phyloP scores from a whole-genome alignment of 164 flowering plant species.

The Pachysandra terminalis region DNA sequence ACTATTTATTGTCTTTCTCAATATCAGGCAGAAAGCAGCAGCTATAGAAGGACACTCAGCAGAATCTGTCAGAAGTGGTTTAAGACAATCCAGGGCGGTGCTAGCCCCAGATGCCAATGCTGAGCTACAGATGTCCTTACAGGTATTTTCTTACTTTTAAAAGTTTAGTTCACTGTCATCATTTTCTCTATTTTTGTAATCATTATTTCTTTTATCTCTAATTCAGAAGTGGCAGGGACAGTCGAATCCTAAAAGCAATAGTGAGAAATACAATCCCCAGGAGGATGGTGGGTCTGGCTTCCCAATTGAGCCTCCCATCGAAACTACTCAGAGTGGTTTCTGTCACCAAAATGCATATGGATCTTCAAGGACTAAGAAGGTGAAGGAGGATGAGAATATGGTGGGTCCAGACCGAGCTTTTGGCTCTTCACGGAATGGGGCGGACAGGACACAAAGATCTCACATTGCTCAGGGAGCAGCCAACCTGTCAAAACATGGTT shows the following conservation, averaged over 20 bases:
- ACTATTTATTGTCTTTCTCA: background rate
- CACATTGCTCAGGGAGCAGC: conserved; percentile 30
- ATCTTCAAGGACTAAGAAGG: conserved; percentile 2
- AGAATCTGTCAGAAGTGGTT: conserved; percentile 36
- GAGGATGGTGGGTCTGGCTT: conserved; percentile 55
- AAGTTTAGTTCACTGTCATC: conserved; percentile 10
- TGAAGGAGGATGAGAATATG: conserved; percentile 10
- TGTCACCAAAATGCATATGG: conserved; percentile 36
- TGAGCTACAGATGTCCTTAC: conserved; percentile 48
- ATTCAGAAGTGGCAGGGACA: conserved; percentile 48
- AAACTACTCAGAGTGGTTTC: conserved; percentile 24
- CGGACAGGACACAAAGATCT: conserved; percentile 46
- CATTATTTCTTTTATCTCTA: background rate
- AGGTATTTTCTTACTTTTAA: conserved; percentile 25
- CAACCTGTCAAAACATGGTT: conserved; percentile 26
- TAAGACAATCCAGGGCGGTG: conserved; percentile 43
- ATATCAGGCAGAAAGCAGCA: conserved; percentile 50
- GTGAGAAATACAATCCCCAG: conserved; percentile 47
- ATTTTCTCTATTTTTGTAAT: background rate
- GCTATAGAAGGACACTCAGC: conserved; percentile 34
- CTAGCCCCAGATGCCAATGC: conserved; percentile 73
- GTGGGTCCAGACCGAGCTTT: background rate
- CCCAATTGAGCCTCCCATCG: conserved; percentile 49
- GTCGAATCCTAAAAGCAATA: conserved; percentile 44
- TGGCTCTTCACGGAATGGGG: conserved; percentile 26